Percentiles rank a stretch among this genome's conserved stretches.
phyloP scores from a whole-genome alignment of 768 basidiomycete species.

The Pleurotus sapidus region DNA sequence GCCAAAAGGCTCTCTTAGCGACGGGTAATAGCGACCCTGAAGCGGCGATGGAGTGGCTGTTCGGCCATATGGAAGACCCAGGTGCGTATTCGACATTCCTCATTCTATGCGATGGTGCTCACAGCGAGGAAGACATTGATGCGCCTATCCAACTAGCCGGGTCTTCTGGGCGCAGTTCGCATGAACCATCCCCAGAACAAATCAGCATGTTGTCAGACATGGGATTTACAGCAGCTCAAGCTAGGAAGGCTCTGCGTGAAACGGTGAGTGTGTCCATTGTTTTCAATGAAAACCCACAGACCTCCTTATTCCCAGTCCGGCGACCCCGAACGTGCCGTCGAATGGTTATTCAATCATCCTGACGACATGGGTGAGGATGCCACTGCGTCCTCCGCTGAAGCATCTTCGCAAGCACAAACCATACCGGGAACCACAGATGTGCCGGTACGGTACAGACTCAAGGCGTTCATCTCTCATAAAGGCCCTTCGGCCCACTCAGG shows the following conservation, averaged over 20 bases:
- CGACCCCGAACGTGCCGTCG: conserved; percentile 82
- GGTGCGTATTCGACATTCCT: conserved; percentile 38
- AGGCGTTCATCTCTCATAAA: conserved; percentile 97
- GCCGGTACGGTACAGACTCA: conserved; percentile 77
- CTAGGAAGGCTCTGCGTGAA: conserved; percentile 81
- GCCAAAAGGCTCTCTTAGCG: conserved; percentile 87
- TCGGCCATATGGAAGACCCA: conserved; percentile 92
- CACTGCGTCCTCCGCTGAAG: conserved; percentile 19
- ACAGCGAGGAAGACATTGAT: conserved; percentile 70
- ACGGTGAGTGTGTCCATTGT: conserved; percentile 51
- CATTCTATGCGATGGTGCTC: no score
- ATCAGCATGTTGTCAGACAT: conserved; percentile 79
- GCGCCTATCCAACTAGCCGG: conserved; percentile 50
- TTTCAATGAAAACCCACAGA: not conserved
- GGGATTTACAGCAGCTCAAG: conserved; percentile 87
- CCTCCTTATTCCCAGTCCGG: conserved; percentile 45
- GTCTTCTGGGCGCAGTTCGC: conserved; percentile 16
- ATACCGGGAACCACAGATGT: conserved; percentile 51
- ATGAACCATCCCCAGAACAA: conserved; percentile 69
- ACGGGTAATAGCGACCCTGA: conserved; percentile 78
- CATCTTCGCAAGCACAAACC: conserved; percentile 16
- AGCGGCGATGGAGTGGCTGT: conserved; percentile 94
- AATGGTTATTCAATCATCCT: conserved; percentile 95
- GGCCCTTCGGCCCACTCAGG: conserved; percentile 94
- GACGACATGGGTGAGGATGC: conserved; percentile 75